Percentiles rank a stretch among this genome's conserved stretches.
Conservation (phyloP, 306 rosid species). For the Cyamopsis tetragonoloba region DNA sequence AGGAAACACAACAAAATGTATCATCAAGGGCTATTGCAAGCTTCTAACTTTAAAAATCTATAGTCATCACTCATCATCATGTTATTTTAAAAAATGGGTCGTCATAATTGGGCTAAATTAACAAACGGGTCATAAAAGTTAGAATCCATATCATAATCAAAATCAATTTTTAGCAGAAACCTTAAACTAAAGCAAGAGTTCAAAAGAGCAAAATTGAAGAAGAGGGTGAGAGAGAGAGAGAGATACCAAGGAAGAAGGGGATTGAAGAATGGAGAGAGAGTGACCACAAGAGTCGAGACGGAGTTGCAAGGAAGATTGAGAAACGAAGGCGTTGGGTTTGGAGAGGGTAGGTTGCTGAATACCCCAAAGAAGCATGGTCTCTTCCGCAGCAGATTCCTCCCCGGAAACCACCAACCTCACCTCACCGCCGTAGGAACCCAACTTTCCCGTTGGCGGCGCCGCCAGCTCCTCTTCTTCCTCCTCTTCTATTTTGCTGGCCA, state of each 20-base stretch:
- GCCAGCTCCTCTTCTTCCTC: conserved; percentile 28
- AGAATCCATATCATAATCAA: background rate
- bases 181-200: background rate
- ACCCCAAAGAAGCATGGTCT: conserved; percentile 86
- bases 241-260: conserved; percentile 80
- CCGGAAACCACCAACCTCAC: conserved; percentile 34
- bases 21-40: conserved; percentile 2
- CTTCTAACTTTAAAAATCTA: conserved; percentile 10
- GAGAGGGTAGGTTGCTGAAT: conserved; percentile 72
- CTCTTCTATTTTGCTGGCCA: conserved; percentile 22
- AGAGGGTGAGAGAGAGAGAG: background rate
- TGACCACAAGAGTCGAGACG: conserved; percentile 71
- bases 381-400: conserved; percentile 67
- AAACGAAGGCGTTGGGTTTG: conserved; percentile 69
- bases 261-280: conserved; percentile 73
- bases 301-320: conserved; percentile 68
- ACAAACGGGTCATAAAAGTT: conserved; percentile 3
- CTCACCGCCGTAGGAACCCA: conserved; percentile 55
- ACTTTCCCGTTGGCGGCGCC: conserved; percentile 19
- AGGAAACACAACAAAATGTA: background rate
- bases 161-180: conserved; percentile 10
- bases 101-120: background rate
- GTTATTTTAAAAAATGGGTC: conserved; percentile 4
- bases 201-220: background rate
- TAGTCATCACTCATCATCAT: background rate